Percentiles rank a stretch among this genome's conserved stretches.
Evolutionary conservation across 106 monocot species (phyloP).

Genomic region (Dendrobium officinale): DNA sequence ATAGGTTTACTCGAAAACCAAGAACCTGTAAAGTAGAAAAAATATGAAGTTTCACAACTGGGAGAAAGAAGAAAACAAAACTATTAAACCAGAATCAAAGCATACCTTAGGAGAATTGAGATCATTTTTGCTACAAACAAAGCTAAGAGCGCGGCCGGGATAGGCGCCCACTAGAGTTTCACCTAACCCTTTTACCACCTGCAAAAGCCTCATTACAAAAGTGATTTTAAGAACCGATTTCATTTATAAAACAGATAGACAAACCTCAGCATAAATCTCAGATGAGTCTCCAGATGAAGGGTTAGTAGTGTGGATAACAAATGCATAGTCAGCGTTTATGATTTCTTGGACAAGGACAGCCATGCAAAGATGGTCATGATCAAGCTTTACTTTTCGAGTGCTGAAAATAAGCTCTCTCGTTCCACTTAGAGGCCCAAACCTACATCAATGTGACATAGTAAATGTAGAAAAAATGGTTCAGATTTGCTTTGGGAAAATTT

Average conservation of each 20-base stretch:
- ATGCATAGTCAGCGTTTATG: constrained; percentile 88
- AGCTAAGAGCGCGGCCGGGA: constrained; percentile 93
- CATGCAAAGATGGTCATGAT: constrained; percentile 88
- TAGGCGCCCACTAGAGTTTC: constrained; percentile 98
- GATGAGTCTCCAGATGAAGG: constrained; percentile 86
- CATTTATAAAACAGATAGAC: not conserved
- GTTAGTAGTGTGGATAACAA: constrained; percentile 94
- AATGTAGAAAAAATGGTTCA: too few species aligned
- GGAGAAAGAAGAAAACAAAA: constrained; percentile 4
- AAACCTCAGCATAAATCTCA: constrained; percentile 92
- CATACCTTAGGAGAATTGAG: constrained; percentile 69
- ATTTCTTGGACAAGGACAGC: constrained; percentile 99
- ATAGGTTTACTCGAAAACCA: constrained; percentile 92
- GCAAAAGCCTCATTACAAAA: not conserved
- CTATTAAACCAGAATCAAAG: not conserved
- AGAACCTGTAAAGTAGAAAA: constrained; percentile 37
- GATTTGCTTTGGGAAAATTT: too few species aligned
- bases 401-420: constrained; percentile 97
- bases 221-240: not conserved
- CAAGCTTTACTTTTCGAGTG: constrained; percentile 79
- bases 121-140: constrained; percentile 66
- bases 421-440: constrained; percentile 99
- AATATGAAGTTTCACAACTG: not conserved
- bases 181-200: constrained; percentile 95
- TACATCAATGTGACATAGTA: constrained; percentile 4